phyloP scores from a whole-genome alignment of 73 alveolate genomes.

The Paramecium primaurelia region DNA sequence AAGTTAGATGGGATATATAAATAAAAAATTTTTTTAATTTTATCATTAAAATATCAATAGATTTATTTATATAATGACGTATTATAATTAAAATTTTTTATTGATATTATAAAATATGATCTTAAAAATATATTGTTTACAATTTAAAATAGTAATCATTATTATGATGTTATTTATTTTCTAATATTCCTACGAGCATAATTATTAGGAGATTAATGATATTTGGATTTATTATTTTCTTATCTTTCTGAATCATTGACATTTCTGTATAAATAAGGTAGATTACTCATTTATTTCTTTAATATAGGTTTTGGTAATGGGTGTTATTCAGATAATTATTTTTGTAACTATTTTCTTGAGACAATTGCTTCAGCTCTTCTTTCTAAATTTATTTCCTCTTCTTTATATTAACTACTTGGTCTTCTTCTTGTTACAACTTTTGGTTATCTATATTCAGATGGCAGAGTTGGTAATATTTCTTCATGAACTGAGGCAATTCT shows the following conservation, averaged over 20 bases:
- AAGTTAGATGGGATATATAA: too few species aligned
- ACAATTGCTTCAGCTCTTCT: neutral
- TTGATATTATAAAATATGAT: neutral
- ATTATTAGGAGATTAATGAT: neutral
- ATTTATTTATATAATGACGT: too few species aligned
- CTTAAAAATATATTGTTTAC: neutral
- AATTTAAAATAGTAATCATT: neutral
- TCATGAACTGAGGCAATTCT: constrained; percentile 50
- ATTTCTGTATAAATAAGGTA: neutral
- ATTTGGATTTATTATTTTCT: neutral
- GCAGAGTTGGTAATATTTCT: neutral
- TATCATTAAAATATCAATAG: too few species aligned
- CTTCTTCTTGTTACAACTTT: constrained; percentile 5
- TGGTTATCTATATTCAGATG: neutral
- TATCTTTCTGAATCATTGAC: neutral
- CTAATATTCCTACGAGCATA: neutral
- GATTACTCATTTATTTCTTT: neutral
- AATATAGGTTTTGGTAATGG: neutral
- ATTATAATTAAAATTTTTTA: too few species aligned
- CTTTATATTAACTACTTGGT: neutral
- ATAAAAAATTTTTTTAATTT: too few species aligned
- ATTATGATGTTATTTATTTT: neutral
- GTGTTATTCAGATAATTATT: neutral
- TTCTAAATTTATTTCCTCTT: neutral
- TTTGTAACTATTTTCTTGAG: neutral